phyloP scores from a whole-genome alignment of 306 rosid species.

The Corylus americana region DNA sequence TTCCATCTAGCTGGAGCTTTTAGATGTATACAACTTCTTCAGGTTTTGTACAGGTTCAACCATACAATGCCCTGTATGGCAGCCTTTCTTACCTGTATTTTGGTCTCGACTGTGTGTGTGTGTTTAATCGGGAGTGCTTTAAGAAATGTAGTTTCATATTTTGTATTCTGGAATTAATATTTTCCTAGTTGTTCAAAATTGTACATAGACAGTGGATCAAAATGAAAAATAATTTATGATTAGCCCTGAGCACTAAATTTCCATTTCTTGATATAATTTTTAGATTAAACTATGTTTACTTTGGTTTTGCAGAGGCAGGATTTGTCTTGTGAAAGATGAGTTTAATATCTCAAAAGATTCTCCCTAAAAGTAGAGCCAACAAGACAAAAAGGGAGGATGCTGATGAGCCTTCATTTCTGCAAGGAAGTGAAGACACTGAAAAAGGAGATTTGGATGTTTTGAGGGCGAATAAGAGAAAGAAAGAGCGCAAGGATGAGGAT shows the following conservation, averaged over 20 bases:
- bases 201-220: not conserved
- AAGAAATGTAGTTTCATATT: not conserved
- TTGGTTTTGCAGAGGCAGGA: constrained; percentile 36
- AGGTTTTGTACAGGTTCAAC: not conserved
- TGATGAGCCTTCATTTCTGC: constrained; percentile 28
- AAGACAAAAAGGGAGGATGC: constrained; percentile 41
- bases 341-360: constrained; percentile 71
- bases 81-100: not conserved
- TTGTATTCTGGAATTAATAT: not conserved
- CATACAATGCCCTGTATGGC: not conserved
- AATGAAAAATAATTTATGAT: not conserved
- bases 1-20: not conserved
- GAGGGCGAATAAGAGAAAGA: constrained; percentile 61
- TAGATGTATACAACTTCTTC: not conserved
- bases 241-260: too few species aligned
- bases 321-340: constrained; percentile 54
- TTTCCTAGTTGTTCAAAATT: not conserved
- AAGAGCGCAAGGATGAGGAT: constrained; percentile 36
- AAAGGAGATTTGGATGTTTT: constrained; percentile 31
- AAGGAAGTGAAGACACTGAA: constrained; percentile 25
- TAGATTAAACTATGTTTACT: not conserved
- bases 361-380: constrained; percentile 26
- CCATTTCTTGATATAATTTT: not conserved
- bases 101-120: not conserved
- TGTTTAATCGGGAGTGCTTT: not conserved